Base-by-base conservation (phyloP, 2,329 filamentous ascomycete species). In the Geosmithia morbida region DNA sequence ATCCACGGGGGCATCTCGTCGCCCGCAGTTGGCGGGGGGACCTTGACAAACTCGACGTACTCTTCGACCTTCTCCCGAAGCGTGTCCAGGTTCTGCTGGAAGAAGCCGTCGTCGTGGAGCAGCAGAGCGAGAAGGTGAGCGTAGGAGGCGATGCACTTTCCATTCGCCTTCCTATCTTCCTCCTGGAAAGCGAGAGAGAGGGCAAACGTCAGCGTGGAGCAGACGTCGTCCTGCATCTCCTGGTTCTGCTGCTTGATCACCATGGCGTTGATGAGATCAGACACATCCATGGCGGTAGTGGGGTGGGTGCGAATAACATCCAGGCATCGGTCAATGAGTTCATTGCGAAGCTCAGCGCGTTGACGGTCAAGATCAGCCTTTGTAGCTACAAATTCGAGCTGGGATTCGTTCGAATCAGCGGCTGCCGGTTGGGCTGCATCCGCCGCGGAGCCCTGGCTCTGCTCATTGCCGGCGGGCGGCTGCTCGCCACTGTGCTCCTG, bases 1-100 rank as follows among this genome's bases (percentile, higher is more conserved):
- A 97, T 83, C 88, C 90, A 98, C 1, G 87, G 85, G 4, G 88
- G 85, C n/a, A 87, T 70, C 49, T 92, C 85, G 45, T 94, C 86
- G 0, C 74, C 68, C 3, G 83, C 72, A 48, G 82, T 77, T 22
- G 81, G 77, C 0, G 78, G 68, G 5, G 78, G 70, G 3, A 88
- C 68, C 56, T 84, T 83, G 54, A 98, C 76, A 61, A 96, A 96
- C 2, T 71, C 74, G 26, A 95, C 72, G 51, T 96, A 79, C 39
- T 81, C 81, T 10, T 72, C 70, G 41, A 96, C 83, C 56, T 83
- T 87, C 17, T 86, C 81, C 58, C 83, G 84, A 20, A 98, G 66
- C 39, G 82, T 81, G 26, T 82, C 77, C 17, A 89, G 65, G 17
- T 86, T 87, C 46, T 81, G 79, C 46, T 77, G 74, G 61, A 94